A percentile compares a stretch with the other conserved stretches of the same genome.
Conservation (phyloP, 2,329 filamentous ascomycete genomes). For the Trichoderma polysporum region DNA sequence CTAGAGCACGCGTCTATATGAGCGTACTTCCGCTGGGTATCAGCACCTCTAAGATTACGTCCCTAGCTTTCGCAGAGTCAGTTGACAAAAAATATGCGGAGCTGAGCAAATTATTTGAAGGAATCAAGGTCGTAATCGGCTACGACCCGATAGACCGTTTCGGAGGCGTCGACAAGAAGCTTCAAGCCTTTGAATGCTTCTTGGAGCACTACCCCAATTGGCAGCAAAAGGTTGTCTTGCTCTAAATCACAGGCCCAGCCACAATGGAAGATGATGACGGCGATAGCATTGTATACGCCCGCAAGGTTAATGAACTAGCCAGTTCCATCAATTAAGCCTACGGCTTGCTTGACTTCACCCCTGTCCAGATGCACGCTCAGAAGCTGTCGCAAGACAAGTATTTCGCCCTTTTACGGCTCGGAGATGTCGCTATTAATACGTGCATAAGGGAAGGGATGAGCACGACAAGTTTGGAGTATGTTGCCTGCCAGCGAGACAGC, state of each 20-base stretch:
- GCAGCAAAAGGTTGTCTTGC: constrained; percentile 84
- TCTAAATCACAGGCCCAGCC: constrained; percentile 88
- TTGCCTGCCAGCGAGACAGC: constrained; percentile 83
- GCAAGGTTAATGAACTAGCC: constrained; percentile 84
- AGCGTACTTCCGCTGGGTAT: constrained; percentile 55
- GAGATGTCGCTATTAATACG: constrained; percentile 89
- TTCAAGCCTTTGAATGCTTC: constrained; percentile 90
- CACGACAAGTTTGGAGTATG: constrained; percentile 92
- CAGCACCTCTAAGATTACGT: constrained; percentile 73
- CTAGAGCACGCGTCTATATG: constrained; percentile 44
- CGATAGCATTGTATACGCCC: constrained; percentile 74
- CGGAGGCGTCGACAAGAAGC: constrained; percentile 85
- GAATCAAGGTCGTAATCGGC: constrained; percentile 90
- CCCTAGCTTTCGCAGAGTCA: constrained; percentile 67
- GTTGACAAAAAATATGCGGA: constrained; percentile 70
- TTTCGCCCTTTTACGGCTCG: constrained; percentile 82
- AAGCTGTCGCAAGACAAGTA: constrained; percentile 88
- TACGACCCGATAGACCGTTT: constrained; percentile 90
- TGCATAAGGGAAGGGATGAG: constrained; percentile 97
- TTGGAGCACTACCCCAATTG: constrained; percentile 85
- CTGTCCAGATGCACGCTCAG: constrained; percentile 92
- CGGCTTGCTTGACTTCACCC: constrained; percentile 82
- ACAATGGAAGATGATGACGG: constrained; percentile 77
- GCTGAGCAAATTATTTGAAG: constrained; percentile 72
- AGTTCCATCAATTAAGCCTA: constrained; percentile 87